Base-by-base conservation (phyloP, 2,329 filamentous ascomycete species). In the Bipolaris sorokiniana region DNA sequence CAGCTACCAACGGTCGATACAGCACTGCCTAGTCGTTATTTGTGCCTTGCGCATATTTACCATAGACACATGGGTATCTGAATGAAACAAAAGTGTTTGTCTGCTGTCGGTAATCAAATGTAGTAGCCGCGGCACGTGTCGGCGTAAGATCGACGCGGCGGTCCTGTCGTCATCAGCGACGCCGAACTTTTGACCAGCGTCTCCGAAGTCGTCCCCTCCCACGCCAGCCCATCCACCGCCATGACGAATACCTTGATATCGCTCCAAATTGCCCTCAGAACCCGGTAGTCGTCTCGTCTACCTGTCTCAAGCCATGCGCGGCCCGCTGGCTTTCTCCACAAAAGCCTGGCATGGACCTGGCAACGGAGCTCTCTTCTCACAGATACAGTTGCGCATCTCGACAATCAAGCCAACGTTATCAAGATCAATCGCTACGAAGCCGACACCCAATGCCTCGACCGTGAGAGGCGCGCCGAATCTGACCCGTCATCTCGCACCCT, bases 281-380 rank as follows among this genome's bases (percentile, higher is more conserved):
- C 49, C 42, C 63, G 70, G 70, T 73, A 73, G 68, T 67, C 38
- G 33, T 18, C 34, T 56, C 46, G 61, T 66, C 64, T 67, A 54
- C 64, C 62, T 50, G 9, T 53, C 46, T 51, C 50, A 47, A 65
- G 71, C 69, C 55, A 77, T 77, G 75, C 74, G 74, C 68, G 66
- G 68, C 61, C 64, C 69, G 57, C 62, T 69, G 48, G 61, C 63
- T 41, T 62, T 70, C 59, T 65, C 68, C 42, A 66, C 65, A 54
- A 74, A 71, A 65, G 72, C 71, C 66, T 75, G 72, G 71, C 64
- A 71, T 44, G 68, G 70, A 50, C 62, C 68, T 37, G 72, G 71
- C 7, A 74, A 69, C 63, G 72, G 72, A 66, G 67, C 69, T 63
- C 68, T 72, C 31, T 69, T 72, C 55, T 68, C 70, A 18, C 71